phyloP scores from a whole-genome alignment of 345 rosid genomes.

The Corchorus olitorius region DNA sequence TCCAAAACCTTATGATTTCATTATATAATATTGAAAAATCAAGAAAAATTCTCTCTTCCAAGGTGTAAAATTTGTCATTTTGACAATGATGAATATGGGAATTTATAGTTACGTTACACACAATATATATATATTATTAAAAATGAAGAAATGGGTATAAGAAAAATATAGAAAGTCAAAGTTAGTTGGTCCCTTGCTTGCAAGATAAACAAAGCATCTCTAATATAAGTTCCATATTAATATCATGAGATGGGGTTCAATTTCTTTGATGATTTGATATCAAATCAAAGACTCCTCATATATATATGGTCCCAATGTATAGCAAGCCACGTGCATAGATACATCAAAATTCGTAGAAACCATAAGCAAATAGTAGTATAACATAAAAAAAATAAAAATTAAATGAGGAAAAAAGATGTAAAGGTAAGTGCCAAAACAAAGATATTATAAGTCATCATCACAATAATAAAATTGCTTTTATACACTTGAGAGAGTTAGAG shows the following conservation, averaged over 20 bases:
- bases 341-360: slow-evolving; percentile 53
- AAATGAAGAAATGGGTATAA: neutral
- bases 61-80: neutral
- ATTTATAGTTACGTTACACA: too few relatives aligned
- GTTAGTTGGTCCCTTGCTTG: slow-evolving; percentile 44
- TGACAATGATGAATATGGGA: neutral
- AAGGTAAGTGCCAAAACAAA: neutral
- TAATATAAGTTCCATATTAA: neutral
- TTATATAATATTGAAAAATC: neutral
- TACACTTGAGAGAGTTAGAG: slow-evolving; percentile 33
- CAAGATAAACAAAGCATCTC: slow-evolving; percentile 20
- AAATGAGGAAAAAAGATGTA: neutral
- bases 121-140: neutral
- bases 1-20: too few relatives aligned
- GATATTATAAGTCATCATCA: neutral
- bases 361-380: slow-evolving; percentile 2
- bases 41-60: neutral
- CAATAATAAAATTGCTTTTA: neutral
- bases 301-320: slow-evolving; percentile 25
- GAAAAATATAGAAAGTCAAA: slow-evolving; percentile 31
- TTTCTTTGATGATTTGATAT: neutral
- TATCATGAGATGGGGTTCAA: slow-evolving; percentile 11
- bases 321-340: slow-evolving; percentile 61
- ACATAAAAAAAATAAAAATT: neutral
- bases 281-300: neutral